Evolutionary conservation across 1,139 yeast species (phyloP).

Genomic region (Lodderomyces orthopsilosis): DNA sequence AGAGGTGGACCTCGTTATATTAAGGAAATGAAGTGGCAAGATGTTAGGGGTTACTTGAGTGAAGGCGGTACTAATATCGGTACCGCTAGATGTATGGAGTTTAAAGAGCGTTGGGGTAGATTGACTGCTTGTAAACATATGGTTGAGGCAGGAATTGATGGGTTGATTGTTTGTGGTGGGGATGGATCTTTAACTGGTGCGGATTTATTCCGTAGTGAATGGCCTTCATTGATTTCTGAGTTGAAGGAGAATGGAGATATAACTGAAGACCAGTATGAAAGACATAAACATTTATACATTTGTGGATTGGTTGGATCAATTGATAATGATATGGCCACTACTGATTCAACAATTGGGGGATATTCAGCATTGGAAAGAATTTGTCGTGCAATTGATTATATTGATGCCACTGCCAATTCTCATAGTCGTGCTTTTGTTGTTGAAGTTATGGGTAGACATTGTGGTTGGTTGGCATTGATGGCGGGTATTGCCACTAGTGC

Average conservation of each 20-base stretch:
- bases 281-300: constrained; percentile 59
- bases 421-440: constrained; percentile 82
- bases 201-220: constrained; percentile 70
- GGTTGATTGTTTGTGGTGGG: constrained; percentile 80
- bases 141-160: constrained; percentile 73
- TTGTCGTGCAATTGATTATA: constrained; percentile 74
- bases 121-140: constrained; percentile 64
- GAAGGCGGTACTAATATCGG: constrained; percentile 83
- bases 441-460: constrained; percentile 89
- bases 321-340: constrained; percentile 80
- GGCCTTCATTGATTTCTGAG: constrained; percentile 72
- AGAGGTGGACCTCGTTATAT: constrained; percentile 61
- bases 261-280: constrained; percentile 49
- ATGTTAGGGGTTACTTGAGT: constrained; percentile 71
- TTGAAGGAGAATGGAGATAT: constrained; percentile 50
- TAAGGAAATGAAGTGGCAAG: constrained; percentile 70
- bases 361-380: constrained; percentile 75
- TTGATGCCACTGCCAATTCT: constrained; percentile 81
- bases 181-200: constrained; percentile 87
- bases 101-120: constrained; percentile 67
- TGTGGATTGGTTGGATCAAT: constrained; percentile 81
- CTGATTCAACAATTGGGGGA: constrained; percentile 82
- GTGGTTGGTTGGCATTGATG: constrained; percentile 86
- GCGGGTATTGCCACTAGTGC: constrained; percentile 83
- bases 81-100: constrained; percentile 71